These are phyloP conservation scores for Curvularia hawaiiensis DNA, from an alignment of 2,329 filamentous ascomycete genomes.

Conservation along the genomic window DNA sequence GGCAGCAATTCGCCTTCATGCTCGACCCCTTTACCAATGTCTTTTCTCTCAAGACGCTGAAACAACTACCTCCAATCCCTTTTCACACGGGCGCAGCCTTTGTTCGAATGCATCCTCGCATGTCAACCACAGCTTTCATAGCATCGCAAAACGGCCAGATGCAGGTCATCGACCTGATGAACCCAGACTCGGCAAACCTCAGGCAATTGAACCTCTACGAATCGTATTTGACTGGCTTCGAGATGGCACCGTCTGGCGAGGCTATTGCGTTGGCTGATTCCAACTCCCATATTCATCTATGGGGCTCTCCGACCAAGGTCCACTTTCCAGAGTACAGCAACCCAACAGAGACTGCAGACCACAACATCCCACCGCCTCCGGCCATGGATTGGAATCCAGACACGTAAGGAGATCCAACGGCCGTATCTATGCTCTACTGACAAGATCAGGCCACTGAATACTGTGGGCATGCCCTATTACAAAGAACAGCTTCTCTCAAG, in stretches of 20 bases:
- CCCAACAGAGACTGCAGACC: constrained; percentile 75
- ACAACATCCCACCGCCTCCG: constrained; percentile 60
- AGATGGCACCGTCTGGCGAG: constrained; percentile 87
- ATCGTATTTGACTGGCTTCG: constrained; percentile 76
- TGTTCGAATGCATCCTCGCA: constrained; percentile 93
- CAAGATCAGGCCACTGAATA: constrained; percentile 71
- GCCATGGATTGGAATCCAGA: constrained; percentile 74
- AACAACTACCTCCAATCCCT: constrained; percentile 85
- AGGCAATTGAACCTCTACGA: constrained; percentile 78
- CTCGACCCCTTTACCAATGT: constrained; percentile 94
- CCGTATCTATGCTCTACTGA: constrained; percentile 9
- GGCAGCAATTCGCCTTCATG: constrained; percentile 79
- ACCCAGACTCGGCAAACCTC: constrained; percentile 84
- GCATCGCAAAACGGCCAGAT: constrained; percentile 91
- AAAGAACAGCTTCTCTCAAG: constrained; percentile 84
- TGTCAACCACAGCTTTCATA: constrained; percentile 94
- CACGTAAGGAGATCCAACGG: constrained; percentile 57
- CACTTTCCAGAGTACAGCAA: constrained; percentile 84
- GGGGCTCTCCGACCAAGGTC: constrained; percentile 85
- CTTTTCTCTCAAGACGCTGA: constrained; percentile 90
- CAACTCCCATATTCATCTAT: constrained; percentile 80
- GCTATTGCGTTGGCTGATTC: constrained; percentile 81
- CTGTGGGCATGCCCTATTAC: constrained; percentile 92
- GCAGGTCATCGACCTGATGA: constrained; percentile 94
- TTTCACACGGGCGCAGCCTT: constrained; percentile 92